Conservation (phyloP, 2,329 filamentous ascomycete genomes). For the Geosmithia flava region DNA sequence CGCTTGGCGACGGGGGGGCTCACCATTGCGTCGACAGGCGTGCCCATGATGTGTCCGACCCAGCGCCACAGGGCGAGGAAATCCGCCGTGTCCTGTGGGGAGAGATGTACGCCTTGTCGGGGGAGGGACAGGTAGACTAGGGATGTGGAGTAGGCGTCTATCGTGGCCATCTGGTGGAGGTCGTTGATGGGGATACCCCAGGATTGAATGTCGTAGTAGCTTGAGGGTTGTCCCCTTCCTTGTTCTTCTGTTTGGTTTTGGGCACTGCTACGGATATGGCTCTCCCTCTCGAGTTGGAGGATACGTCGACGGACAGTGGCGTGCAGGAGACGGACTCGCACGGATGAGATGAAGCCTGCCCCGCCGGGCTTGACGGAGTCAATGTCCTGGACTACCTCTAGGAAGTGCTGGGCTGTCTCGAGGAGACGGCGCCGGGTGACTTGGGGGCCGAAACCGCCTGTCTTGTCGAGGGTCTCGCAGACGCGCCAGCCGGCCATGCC, state of each 20-base stretch:
- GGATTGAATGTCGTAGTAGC: constrained; percentile 46
- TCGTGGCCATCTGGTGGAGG: constrained; percentile 61
- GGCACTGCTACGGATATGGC: too few species aligned
- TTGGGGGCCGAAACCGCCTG: constrained; percentile 59
- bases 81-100: constrained; percentile 48
- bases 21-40: constrained; percentile 48
- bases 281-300: constrained; percentile 37
- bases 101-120: constrained; percentile 57
- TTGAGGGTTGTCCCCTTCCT: constrained; percentile 19
- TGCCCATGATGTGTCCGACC: constrained; percentile 59
- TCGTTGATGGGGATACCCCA: constrained; percentile 61
- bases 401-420: constrained; percentile 65
- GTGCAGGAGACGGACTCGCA: constrained; percentile 54
- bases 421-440: constrained; percentile 50
- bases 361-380: constrained; percentile 54
- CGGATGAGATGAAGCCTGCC: constrained; percentile 45
- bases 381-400: constrained; percentile 56
- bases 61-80: constrained; percentile 69
- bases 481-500: constrained; percentile 63
- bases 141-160: constrained; percentile 55
- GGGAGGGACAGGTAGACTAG: constrained; percentile 59
- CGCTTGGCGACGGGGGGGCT: constrained; percentile 41
- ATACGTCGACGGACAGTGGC: constrained; percentile 51
- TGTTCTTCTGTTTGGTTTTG: too few species aligned
- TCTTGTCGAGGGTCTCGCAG: constrained; percentile 61